phyloP scores from a whole-genome alignment of 768 basidiomycete species.

The Trichaptum fuscoviolaceum region DNA sequence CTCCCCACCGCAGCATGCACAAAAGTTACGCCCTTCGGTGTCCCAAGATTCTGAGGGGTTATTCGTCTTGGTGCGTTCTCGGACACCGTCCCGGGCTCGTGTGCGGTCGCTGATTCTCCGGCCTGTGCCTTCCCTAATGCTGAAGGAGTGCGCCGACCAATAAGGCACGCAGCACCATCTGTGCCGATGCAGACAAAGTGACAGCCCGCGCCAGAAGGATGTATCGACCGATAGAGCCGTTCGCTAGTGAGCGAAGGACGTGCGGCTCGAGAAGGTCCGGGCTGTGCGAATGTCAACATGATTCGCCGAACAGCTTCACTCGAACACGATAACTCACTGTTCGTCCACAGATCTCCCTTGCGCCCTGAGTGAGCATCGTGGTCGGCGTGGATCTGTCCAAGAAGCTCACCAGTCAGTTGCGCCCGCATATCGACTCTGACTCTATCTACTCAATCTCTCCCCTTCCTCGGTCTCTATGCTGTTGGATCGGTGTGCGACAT shows the following conservation, averaged over 20 bases:
- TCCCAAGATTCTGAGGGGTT: slow-evolving; percentile 57
- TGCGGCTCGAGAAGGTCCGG: slow-evolving; percentile 86
- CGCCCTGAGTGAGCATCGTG: background rate
- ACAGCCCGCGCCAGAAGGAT: slow-evolving; percentile 71
- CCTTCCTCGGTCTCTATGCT: no score
- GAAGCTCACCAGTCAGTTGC: slow-evolving; percentile 77
- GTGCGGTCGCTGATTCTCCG: slow-evolving; percentile 24
- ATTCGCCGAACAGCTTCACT: slow-evolving; percentile 15
- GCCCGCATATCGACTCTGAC: slow-evolving; percentile 86
- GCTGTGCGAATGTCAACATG: slow-evolving; percentile 23
- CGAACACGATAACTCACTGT: slow-evolving; percentile 20
- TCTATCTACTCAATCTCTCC: slow-evolving; percentile 37
- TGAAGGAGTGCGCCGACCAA: slow-evolving; percentile 75
- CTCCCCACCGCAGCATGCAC: slow-evolving; percentile 81
- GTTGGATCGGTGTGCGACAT: no score
- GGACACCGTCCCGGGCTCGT: slow-evolving; percentile 36
- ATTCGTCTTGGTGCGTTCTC: slow-evolving; percentile 70
- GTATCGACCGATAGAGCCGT: slow-evolving; percentile 69
- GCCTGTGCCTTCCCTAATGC: slow-evolving; percentile 57
- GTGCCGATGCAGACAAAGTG: slow-evolving; percentile 72
- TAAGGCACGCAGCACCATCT: slow-evolving; percentile 81
- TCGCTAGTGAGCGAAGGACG: slow-evolving; percentile 83
- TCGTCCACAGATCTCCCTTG: slow-evolving; percentile 36
- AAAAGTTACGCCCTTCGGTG: slow-evolving; percentile 50
- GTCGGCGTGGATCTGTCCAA: background rate